Base-by-base conservation (phyloP, 78 protist genomes). In the Paratrimastix pyriformis region DNA sequence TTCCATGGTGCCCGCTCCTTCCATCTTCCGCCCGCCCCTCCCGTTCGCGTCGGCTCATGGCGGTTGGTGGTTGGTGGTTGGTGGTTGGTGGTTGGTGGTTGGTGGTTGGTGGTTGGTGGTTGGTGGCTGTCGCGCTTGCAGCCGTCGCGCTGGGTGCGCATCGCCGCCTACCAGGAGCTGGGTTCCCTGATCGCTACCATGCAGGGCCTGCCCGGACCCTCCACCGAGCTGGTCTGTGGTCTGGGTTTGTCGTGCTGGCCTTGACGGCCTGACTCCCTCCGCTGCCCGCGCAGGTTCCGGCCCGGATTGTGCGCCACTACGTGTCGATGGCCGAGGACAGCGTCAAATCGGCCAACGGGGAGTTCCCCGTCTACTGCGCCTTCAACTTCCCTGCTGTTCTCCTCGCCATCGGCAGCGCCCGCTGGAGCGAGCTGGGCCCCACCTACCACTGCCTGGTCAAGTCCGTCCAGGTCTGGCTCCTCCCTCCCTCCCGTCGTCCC, bases 341-440 rank as follows among this genome's bases (percentile, higher is more conserved):
- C 32, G 46, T 35, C 8, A 60, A 30, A 30, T 43, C 71, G 75
- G 68, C 71, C 79, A 80, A 82, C 38, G 54, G 80, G 32, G 87
- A 82, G 50, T 33, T 80, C n/a, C 37, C 4, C 60, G 7, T 64
- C 32, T 69, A 50, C 65, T 84, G 88, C 75, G 88, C 88, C 26
- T 80, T 33, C 72, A 48, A n/a, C 81, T 74, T 84, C 33, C 88
- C 88, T 11, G 88, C 76, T 6, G 88, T 84, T 5, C 21, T 60
- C 42, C 45, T 3, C n/a, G 59, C 83, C n/a, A 18, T 84, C 5
- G 84, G 84, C 35, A 26, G 32, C 33, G 71, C n/a, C 42, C 35
- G 76, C n/a, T 84, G 88, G 88, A 9, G 13, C 3, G 68, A 54
- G 50, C 45, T 84, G 32, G 48, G 65, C 0, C 60, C 4, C 18